Percentiles rank a stretch among this genome's conserved stretches.
These are phyloP conservation scores for Penicillium soppii DNA, from an alignment of 495 filamentous ascomycete species.

Conservation along the genomic window DNA sequence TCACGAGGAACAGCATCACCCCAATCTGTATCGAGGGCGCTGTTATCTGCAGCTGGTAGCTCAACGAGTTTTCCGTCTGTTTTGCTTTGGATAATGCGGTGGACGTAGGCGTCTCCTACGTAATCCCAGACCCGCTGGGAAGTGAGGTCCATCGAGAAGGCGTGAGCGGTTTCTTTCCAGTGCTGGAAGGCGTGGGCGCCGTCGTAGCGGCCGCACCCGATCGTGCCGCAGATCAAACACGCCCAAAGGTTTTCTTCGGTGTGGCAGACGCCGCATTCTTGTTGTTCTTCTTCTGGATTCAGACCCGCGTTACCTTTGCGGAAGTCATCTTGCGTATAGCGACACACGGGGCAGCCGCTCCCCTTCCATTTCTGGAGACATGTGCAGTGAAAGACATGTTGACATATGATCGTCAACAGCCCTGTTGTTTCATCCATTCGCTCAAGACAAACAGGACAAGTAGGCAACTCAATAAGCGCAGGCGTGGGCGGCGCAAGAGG, in stretches of 20 bases:
- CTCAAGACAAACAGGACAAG: constrained; percentile 94
- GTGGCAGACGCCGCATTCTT: constrained; percentile 72
- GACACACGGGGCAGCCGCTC: constrained; percentile 89
- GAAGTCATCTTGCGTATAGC: constrained; percentile 70
- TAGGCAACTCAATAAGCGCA: constrained; percentile 85
- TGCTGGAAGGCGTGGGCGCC: constrained; percentile 91
- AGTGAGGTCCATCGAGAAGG: constrained; percentile 86
- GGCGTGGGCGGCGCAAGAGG: constrained; percentile 92
- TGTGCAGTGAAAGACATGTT: constrained; percentile 97
- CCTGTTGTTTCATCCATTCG: constrained; percentile 98
- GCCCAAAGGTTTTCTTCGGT: constrained; percentile 85
- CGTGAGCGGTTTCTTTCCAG: constrained; percentile 85
- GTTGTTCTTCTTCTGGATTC: constrained; percentile 37
- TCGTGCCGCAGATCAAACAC: constrained; percentile 88
- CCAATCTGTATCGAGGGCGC: constrained; percentile 46
- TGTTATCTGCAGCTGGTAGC: constrained; percentile 57
- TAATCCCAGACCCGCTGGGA: constrained; percentile 99
- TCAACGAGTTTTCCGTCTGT: constrained; percentile 86
- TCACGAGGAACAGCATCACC: constrained; percentile 78
- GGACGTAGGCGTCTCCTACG: constrained; percentile 89
- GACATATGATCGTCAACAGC: constrained; percentile 91
- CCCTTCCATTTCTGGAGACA: constrained; percentile 97
- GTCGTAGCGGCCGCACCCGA: constrained; percentile 94
- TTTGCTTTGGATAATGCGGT: constrained; percentile 90
- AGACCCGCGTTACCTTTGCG: constrained; percentile 28